These are phyloP conservation scores for Adenanthera pavonina DNA, from an alignment of 306 rosid genomes.

Conservation along the genomic window DNA sequence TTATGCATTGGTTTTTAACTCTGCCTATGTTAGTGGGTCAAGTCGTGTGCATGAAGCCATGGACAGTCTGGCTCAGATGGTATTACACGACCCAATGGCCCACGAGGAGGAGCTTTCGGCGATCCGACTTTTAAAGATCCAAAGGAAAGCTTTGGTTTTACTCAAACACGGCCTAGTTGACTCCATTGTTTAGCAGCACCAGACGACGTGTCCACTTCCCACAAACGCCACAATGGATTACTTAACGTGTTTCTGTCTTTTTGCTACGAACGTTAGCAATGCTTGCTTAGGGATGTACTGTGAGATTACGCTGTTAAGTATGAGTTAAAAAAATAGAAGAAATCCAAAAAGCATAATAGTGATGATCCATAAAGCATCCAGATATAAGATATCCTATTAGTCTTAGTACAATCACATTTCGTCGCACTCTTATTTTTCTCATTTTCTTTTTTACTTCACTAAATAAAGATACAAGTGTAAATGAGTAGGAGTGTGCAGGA, in stretches of 20 bases:
- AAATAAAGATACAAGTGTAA: no score
- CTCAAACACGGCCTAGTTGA: conserved; percentile 13
- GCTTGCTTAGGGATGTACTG: background rate
- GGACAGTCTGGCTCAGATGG: background rate
- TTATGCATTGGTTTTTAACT: background rate
- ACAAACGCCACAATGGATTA: background rate
- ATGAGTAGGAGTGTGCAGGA: background rate
- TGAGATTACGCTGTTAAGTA: background rate
- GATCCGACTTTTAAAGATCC: background rate
- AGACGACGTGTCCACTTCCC: conserved; percentile 30
- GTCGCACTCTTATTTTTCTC: no score
- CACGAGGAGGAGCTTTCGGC: conserved; percentile 35
- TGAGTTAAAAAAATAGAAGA: background rate
- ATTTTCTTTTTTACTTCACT: background rate
- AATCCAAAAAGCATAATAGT: background rate
- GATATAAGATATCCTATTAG: background rate
- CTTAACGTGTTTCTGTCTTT: conserved; percentile 7
- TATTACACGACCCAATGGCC: background rate
- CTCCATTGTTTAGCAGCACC: background rate
- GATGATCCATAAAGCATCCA: background rate
- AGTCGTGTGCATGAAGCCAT: background rate
- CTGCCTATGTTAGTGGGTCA: background rate
- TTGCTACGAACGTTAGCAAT: conserved; percentile 11
- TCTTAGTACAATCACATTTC: background rate
- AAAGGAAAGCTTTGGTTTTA: background rate